Evolutionary conservation across 2,329 filamentous ascomycete species (phyloP), one percentile per base, ranked within the genome.

Genomic region (Macrophomina phaseolina): DNA sequence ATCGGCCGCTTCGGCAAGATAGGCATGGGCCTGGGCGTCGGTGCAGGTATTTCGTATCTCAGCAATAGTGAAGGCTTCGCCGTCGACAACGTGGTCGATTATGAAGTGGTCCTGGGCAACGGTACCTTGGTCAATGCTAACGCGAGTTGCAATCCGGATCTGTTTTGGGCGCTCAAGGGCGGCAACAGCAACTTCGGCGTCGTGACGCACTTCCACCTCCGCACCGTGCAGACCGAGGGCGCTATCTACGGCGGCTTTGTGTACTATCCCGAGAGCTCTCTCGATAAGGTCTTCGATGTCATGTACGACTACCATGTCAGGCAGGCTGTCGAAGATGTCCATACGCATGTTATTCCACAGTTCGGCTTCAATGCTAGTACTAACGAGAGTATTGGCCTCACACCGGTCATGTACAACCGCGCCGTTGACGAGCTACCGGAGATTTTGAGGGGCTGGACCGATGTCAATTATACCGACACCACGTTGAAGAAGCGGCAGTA

Each of bases 101-200:
- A 76, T 32, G 76, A 82, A 64, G 67, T 75, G 14, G 18, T 64
- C 28, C 46, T 74, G 4, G 71, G 74, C 48, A 68, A 73, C 11
- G 77, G 77, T 7, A 58, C 69, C 16, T 45, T 72, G 3, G 56
- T 72, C 8, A 74, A 72, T 5, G 78, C 75, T n/a, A 76, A 75
- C 34, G 63, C 66, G 5, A 67, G 67, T 0, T 42, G 45, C 2
- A 49, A 74, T 58, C 11, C 70, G 1, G 72, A 77, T 51, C 71
- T 81, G 5, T 81, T 78, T 70, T 75, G 72, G 70, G 78, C 77
- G 1, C 72, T 80, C 66, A 74, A 78, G 36, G 78, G 79, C 65
- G 75, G 76, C 28, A 74, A 75, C 5, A 73, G 72, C 46, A 77
- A 74, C 9, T 77, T 73, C 52, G 68, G 75, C 9, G 72, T 78